Conservation (phyloP, 176 grass and related monocot genomes). For the Zea luxurians region DNA sequence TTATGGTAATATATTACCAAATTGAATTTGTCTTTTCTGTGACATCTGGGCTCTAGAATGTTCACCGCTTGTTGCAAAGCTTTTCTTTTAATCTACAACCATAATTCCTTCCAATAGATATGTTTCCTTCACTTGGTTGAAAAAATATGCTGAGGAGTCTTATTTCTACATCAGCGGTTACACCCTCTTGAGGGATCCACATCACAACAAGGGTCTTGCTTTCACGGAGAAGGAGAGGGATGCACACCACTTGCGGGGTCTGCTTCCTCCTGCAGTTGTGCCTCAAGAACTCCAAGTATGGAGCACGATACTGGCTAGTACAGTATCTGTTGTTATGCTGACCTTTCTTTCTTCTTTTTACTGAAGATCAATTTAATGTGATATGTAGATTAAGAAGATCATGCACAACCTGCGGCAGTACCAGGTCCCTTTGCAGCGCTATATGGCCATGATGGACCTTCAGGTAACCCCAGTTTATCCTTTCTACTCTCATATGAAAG, state of each 20-base stretch:
- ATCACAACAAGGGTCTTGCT: conserved; percentile 91
- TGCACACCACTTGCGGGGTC: conserved; percentile 89
- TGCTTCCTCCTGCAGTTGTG: conserved; percentile 84
- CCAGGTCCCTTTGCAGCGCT: conserved; percentile 78
- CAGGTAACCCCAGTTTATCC: conserved; percentile 54
- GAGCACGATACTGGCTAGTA: background rate
- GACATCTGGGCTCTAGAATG: background rate
- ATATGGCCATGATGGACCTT: conserved; percentile 99
- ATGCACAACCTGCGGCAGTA: conserved; percentile 90
- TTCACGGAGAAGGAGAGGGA: conserved; percentile 88
- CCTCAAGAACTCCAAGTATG: conserved; percentile 80
- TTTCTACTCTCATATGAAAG: conserved; percentile 15
- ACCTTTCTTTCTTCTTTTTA: background rate
- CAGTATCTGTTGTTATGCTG: conserved; percentile 13
- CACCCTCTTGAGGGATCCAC: conserved; percentile 87
- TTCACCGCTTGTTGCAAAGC: background rate
- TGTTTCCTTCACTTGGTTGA: background rate
- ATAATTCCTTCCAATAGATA: background rate
- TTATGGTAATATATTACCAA: background rate
- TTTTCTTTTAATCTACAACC: background rate
- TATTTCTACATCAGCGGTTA: conserved; percentile 66
- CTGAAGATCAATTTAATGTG: conserved; percentile 24
- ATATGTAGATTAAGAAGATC: conserved; percentile 72
- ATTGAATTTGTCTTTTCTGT: background rate
- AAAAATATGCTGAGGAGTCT: conserved; percentile 39